phyloP scores from a whole-genome alignment of 768 basidiomycete species.

The Suillus brevipes region DNA sequence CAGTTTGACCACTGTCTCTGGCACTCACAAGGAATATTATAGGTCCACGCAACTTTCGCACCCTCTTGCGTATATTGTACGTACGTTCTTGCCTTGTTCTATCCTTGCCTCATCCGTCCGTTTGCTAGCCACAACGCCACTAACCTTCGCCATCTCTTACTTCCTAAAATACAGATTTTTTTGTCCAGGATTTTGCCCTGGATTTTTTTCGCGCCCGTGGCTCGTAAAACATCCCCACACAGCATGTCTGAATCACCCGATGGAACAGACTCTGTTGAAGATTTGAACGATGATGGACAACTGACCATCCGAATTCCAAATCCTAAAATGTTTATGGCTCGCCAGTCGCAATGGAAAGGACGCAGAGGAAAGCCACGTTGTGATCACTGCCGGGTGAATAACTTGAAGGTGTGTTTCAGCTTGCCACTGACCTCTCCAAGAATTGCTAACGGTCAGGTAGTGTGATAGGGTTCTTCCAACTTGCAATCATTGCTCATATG shows the following conservation, averaged over 20 bases:
- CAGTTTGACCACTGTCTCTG: neutral
- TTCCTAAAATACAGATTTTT: neutral
- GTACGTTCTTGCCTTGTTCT: conserved; percentile 13
- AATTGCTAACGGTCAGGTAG: conserved; percentile 35
- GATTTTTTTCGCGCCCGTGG: conserved; percentile 1
- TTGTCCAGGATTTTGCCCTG: neutral
- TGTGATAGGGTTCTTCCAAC: conserved; percentile 70
- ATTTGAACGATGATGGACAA: conserved; percentile 48
- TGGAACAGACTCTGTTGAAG: conserved; percentile 39
- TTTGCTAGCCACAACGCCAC: conserved; percentile 1
- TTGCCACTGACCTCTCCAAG: conserved; percentile 6
- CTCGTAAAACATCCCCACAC: conserved; percentile 4
- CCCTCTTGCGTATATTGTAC: conserved; percentile 15
- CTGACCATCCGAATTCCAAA: conserved; percentile 69
- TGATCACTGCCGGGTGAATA: conserved; percentile 70
- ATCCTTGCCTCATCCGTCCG: conserved; percentile 12
- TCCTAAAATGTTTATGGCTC: conserved; percentile 64
- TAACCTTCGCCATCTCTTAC: neutral
- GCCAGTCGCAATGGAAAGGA: conserved; percentile 74
- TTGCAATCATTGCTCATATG: conserved; percentile 73
- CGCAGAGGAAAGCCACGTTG: conserved; percentile 74
- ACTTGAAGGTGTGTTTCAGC: conserved; percentile 58
- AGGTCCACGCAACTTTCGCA: neutral
- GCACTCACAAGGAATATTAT: neutral
- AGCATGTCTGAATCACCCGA: conserved; percentile 39